Conservation (phyloP, 257 asterid genomes). For the Lycium ferocissimum region DNA sequence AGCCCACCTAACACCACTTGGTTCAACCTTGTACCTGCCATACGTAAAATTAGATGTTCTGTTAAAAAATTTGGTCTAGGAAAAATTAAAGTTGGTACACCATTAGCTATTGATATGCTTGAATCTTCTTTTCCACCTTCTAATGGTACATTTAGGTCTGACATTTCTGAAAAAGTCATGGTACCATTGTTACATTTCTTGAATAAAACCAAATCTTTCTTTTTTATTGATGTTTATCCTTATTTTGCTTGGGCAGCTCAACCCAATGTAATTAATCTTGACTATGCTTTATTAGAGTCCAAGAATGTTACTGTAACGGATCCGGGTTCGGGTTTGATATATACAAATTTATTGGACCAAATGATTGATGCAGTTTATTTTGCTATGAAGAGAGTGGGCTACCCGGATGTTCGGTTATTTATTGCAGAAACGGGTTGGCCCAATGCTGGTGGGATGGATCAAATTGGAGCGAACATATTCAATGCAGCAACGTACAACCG, state of each 20-base stretch:
- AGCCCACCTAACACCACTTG: conserved; percentile 73
- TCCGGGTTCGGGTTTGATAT: conserved; percentile 65
- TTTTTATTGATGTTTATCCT: conserved; percentile 84
- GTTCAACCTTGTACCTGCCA: conserved; percentile 89
- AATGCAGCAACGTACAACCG: conserved; percentile 89
- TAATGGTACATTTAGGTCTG: conserved; percentile 71
- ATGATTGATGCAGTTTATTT: conserved; percentile 71
- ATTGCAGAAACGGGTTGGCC: conserved; percentile 98
- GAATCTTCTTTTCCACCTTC: conserved; percentile 90
- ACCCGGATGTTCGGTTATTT: conserved; percentile 70
- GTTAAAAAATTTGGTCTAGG: conserved; percentile 58
- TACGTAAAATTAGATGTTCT: conserved; percentile 67
- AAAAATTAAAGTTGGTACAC: conserved; percentile 81
- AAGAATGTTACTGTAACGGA: conserved; percentile 64
- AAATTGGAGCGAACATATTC: conserved; percentile 71
- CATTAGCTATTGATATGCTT: conserved; percentile 75
- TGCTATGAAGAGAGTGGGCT: conserved; percentile 79
- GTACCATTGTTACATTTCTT: conserved; percentile 67
- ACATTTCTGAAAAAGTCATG: conserved; percentile 56
- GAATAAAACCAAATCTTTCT: conserved; percentile 73
- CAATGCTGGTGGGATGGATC: conserved; percentile 70
- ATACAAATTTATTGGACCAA: conserved; percentile 78
- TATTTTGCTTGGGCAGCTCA: conserved; percentile 77
- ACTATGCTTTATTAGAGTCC: conserved; percentile 66
- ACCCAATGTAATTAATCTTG: conserved; percentile 64